phyloP scores from a whole-genome alignment of 495 filamentous ascomycete genomes.

The Penicillium verhagenii region DNA sequence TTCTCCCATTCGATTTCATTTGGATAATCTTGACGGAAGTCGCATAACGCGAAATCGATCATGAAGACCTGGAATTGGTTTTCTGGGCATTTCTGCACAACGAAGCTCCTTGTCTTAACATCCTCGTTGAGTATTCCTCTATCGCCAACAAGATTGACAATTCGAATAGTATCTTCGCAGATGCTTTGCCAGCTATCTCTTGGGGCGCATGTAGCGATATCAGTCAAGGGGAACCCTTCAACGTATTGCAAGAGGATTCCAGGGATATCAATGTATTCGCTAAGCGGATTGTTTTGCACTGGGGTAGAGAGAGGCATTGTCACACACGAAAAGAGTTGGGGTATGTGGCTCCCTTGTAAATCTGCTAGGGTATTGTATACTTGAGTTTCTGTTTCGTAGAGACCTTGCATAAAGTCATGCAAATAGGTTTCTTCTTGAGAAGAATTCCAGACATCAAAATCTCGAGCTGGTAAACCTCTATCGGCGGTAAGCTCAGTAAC shows the following conservation, averaged over 20 bases:
- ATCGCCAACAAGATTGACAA: slow-evolving; percentile 19
- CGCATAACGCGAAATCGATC: slow-evolving; percentile 31
- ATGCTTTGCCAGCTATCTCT: slow-evolving; percentile 23
- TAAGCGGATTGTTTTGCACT: too few species aligned
- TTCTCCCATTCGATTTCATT: slow-evolving; percentile 21
- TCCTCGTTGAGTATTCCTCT: slow-evolving; percentile 29
- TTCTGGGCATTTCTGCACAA: slow-evolving; percentile 15
- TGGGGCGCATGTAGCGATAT: slow-evolving; percentile 16
- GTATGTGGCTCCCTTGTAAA: too few species aligned
- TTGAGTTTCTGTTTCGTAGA: neutral
- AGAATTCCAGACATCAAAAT: neutral
- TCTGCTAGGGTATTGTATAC: neutral
- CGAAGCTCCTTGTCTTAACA: slow-evolving; percentile 27
- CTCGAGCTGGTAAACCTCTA: neutral
- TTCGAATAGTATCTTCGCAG: slow-evolving; percentile 25
- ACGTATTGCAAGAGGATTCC: too few species aligned
- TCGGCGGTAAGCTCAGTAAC: slow-evolving; percentile 11
- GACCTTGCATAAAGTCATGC: neutral
- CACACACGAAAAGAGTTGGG: too few species aligned
- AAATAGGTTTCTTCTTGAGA: neutral
- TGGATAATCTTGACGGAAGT: slow-evolving; percentile 20
- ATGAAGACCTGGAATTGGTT: slow-evolving; percentile 23
- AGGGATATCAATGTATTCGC: too few species aligned
- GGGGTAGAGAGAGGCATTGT: too few species aligned
- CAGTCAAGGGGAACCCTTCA: slow-evolving; percentile 22